Base-by-base conservation (phyloP, 2,329 filamentous ascomycete genomes). In the Colletotrichum sublineola region DNA sequence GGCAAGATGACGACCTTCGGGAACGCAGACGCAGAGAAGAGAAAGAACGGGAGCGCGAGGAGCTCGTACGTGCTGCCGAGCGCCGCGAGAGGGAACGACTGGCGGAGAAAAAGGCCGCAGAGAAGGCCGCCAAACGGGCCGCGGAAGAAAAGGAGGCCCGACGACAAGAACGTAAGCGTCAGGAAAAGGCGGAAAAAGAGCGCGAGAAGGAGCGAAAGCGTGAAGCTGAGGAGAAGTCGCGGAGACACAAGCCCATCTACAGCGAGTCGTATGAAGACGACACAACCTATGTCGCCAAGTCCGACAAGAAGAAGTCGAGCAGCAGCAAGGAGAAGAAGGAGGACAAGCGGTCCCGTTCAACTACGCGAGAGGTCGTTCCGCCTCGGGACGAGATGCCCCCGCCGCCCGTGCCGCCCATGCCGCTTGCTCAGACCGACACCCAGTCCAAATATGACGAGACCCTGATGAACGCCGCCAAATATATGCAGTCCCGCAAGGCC, bases 1-100 rank as follows among this genome's bases (percentile, higher is more conserved):
- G 82, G 73, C 83, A 82, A 56, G 85, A 86, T 31, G 80, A 80
- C 56, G 84, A 85, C 61, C 80, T 40, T 14, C 36, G 79, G 63
- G 80, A 82, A 20, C 77, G 76, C 33, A 63, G 74, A 53, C 33
- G 73, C 29, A 69, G 63, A 52, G 70, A 69, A 38, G 75, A 75
- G 0, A 73, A 74, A 0, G 74, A 75, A 2, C 66, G 70, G 36
- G 79, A 80, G 38, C 67, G 74, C 33, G 66, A 63, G 12, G 63
- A 68, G n/a, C 38, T 40, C 33, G 50, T 52, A 3, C 67, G 67
- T 40, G 65, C 48, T 6, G 46, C 63, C 20, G 42, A 42, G 2
- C 56, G 46, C 48, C 44, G 40, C 11, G 65, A 67, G 18, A 53
- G 18, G 31, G 66, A 63, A 48, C 48, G 38, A 6, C 4, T 31